These are phyloP conservation scores for Conoideocrella luteorostrata DNA, from an alignment of 2,329 filamentous ascomycete species.

Conservation along the genomic window DNA sequence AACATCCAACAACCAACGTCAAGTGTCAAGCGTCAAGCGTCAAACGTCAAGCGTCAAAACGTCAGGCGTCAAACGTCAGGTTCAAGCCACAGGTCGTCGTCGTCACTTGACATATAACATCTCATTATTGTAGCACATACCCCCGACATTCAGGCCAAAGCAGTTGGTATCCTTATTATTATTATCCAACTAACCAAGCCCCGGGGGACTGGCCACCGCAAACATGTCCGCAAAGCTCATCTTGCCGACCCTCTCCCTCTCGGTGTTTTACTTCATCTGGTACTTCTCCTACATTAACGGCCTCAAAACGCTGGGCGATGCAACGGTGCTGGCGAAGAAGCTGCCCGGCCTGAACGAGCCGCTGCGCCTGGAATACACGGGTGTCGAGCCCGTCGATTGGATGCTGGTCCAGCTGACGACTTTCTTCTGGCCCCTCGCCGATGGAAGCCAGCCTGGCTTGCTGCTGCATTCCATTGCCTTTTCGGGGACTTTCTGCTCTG, in stretches of 20 bases:
- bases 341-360: constrained; percentile 12
- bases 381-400: constrained; percentile 9
- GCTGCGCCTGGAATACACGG: constrained; percentile 13
- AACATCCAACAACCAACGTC: too few relatives aligned
- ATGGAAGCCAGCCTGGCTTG: constrained; percentile 10
- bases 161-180: too few relatives aligned
- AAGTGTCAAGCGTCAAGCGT: too few relatives aligned
- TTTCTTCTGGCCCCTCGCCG: constrained; percentile 15
- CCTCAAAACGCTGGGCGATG: constrained; percentile 6
- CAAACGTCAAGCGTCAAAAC: too few relatives aligned
- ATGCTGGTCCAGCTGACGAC: constrained; percentile 12
- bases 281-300: constrained; percentile 13
- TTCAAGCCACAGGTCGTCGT: too few relatives aligned
- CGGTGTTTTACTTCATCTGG: constrained; percentile 15
- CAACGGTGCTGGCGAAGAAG: background rate
- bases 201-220: background rate
- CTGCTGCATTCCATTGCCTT: constrained; percentile 15
- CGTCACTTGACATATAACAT: too few relatives aligned
- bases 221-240: constrained; percentile 11
- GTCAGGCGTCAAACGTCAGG: too few relatives aligned
- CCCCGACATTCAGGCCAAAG: background rate
- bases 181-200: too few relatives aligned
- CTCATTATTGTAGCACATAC: too few relatives aligned
- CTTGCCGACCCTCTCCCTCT: constrained; percentile 10
- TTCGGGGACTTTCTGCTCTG: constrained; percentile 13